Evolutionary conservation across 2,329 filamentous ascomycete species (phyloP), one percentile per base, ranked within the genome.

Genomic region (Xylariales sp.): DNA sequence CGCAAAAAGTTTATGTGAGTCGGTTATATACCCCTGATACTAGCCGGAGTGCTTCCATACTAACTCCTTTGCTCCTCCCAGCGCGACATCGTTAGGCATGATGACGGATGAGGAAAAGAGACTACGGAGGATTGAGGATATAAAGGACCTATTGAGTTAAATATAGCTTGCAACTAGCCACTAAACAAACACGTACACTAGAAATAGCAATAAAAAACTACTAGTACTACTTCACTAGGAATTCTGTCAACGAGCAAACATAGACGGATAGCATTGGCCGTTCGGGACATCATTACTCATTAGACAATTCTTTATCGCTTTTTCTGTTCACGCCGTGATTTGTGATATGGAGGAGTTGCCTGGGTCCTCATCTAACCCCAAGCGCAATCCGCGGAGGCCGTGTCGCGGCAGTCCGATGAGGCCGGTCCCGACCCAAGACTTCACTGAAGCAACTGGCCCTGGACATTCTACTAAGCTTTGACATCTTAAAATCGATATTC

Each of bases 41-140:
- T 23, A 53, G 7, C 23, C 30, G 3, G 5, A 53, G 7, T 32
- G 16, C 14, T 50, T 49, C 59, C 9, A 6, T 53, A 55, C 62
- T 68, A 34, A 68, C 50, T 18, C 4, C 39, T 61, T n/a, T 39
- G 3, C 30, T 18, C 10, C 18, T 58, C 46, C 28, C 56, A 97
- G 94, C 82, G 96, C 96, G n/a, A 94, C 92, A 16, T 96, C 93
- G 0, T 82, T 99, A 41, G 96, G 96, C 1, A 95, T 99, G 89
- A 97, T 97, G 89, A 91, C 86, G 62, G 94, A 97, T 69, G 94
- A 97, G 71, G 94, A 97, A 80, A 97, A 96, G 86, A 93, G 90
- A 77, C 83, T 93, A 69, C 92, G 96, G 78, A 86, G 93, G 46
- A 94, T 98, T 70, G 95, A 97, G 79, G 96, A 99, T 81, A 94